Evolutionary conservation across 2,329 filamentous ascomycete genomes (phyloP).

Genomic region (Aspergillus sp.): DNA sequence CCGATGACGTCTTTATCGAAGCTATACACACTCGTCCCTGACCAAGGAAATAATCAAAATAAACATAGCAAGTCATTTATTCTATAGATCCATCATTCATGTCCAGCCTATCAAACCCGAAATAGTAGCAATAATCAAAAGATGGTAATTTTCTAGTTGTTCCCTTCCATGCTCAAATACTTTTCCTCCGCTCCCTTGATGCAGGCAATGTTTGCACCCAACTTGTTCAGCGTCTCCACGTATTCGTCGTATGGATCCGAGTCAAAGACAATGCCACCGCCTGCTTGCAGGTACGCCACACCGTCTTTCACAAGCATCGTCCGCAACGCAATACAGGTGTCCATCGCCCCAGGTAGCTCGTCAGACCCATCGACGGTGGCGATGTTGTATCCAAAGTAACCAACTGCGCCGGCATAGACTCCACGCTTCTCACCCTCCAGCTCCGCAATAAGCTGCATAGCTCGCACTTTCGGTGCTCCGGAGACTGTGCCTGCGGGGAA

Average conservation of each 20-base stretch:
- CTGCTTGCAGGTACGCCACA: constrained; percentile 83
- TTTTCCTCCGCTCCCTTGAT: constrained; percentile 79
- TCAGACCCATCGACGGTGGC: constrained; percentile 62
- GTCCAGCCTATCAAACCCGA: not conserved
- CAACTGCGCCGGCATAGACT: constrained; percentile 92
- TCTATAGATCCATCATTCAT: constrained; percentile 5
- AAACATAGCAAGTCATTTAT: not conserved
- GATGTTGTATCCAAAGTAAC: constrained; percentile 88
- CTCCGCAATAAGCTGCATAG: constrained; percentile 97
- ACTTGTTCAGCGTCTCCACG: constrained; percentile 95
- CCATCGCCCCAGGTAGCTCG: constrained; percentile 80
- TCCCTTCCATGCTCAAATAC: constrained; percentile 50
- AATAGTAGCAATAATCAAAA: not conserved
- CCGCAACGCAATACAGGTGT: constrained; percentile 77
- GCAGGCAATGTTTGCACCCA: constrained; percentile 84
- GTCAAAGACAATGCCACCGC: constrained; percentile 89
- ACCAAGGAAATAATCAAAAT: not conserved
- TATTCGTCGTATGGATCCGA: constrained; percentile 89
- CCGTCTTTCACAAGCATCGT: constrained; percentile 95
- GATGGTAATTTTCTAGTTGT: constrained; percentile 4
- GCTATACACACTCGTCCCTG: constrained; percentile 4
- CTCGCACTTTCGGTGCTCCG: constrained; percentile 90
- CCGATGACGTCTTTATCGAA: constrained; percentile 6
- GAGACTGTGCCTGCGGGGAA: constrained; percentile 96
- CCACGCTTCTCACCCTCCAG: constrained; percentile 91